Percentiles rank a stretch among this genome's conserved stretches.
Evolutionary conservation across 75 land plant species (phyloP).

Genomic region (Pinus albicaulis): DNA sequence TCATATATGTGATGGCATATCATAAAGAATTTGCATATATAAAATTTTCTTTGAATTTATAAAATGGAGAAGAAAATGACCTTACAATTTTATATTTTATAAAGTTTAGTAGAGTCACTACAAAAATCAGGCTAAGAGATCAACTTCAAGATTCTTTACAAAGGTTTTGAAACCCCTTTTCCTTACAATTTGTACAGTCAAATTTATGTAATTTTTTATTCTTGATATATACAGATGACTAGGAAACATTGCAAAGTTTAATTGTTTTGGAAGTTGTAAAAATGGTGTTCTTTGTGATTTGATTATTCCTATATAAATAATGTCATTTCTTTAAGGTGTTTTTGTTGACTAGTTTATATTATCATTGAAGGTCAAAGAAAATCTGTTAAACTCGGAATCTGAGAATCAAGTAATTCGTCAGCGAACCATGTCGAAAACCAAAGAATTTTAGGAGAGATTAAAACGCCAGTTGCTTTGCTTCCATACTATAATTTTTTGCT

Average conservation of each 20-base stretch:
- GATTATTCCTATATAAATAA: background rate
- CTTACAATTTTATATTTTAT: background rate
- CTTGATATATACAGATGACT: background rate
- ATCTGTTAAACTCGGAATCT: constrained; percentile 69
- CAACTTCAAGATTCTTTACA: constrained; percentile 76
- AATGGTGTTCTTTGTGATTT: background rate
- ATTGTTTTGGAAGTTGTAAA: background rate
- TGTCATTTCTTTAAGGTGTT: background rate
- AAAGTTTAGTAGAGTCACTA: constrained; percentile 46
- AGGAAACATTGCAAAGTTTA: background rate
- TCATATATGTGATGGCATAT: background rate
- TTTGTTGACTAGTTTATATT: background rate
- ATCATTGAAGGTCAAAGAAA: constrained; percentile 61
- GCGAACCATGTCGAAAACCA: constrained; percentile 47
- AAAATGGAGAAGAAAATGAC: background rate
- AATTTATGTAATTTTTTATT: background rate
- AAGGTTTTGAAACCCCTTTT: constrained; percentile 37
- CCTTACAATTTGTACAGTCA: background rate
- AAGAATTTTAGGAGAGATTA: constrained; percentile 54
- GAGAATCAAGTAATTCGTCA: constrained; percentile 91
- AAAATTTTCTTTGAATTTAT: background rate
- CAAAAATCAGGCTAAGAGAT: constrained; percentile 52
- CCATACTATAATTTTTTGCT: background rate
- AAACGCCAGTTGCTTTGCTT: constrained; percentile 38
- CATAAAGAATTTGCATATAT: background rate